phyloP scores from a whole-genome alignment of 2,329 filamentous ascomycete genomes.

The Thelonectria olida region DNA sequence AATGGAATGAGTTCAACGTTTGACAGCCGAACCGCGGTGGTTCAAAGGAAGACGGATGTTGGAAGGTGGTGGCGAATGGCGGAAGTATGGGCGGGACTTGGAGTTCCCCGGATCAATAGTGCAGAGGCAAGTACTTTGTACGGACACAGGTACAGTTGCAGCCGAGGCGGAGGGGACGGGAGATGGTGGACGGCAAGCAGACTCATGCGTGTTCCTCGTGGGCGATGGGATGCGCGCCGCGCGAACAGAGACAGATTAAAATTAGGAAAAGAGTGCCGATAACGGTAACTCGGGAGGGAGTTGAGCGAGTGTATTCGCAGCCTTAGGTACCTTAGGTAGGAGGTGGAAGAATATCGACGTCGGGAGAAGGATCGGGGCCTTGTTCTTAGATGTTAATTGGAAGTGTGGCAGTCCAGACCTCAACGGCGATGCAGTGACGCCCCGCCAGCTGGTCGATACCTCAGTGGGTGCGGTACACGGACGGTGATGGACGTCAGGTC shows the following conservation, averaged over 20 bases:
- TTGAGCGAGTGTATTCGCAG: background rate
- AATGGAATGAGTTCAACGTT: background rate
- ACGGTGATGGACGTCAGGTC: constrained; percentile 1
- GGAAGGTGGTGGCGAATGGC: constrained; percentile 6
- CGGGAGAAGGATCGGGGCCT: constrained; percentile 34
- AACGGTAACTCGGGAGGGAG: background rate
- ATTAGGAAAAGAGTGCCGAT: background rate
- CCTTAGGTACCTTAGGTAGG: too few relatives aligned
- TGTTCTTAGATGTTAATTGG: too few relatives aligned
- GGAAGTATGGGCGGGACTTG: background rate
- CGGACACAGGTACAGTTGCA: background rate
- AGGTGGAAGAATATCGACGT: constrained; percentile 35
- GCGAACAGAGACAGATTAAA: too few relatives aligned
- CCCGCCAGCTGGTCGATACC: too few relatives aligned
- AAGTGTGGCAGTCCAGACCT: too few relatives aligned
- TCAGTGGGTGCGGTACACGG: too few relatives aligned
- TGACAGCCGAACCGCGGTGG: background rate
- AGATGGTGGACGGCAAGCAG: too few relatives aligned
- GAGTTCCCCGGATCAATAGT: constrained; percentile 4
- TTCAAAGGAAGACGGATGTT: background rate
- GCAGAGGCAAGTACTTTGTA: background rate
- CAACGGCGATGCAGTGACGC: too few relatives aligned
- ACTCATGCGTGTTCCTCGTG: too few relatives aligned
- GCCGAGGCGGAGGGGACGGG: background rate
- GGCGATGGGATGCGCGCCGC: too few relatives aligned